These are phyloP conservation scores for Nothophaeocryptopus gaeumannii DNA, from an alignment of 2,329 filamentous ascomycete genomes.

Conservation along the genomic window DNA sequence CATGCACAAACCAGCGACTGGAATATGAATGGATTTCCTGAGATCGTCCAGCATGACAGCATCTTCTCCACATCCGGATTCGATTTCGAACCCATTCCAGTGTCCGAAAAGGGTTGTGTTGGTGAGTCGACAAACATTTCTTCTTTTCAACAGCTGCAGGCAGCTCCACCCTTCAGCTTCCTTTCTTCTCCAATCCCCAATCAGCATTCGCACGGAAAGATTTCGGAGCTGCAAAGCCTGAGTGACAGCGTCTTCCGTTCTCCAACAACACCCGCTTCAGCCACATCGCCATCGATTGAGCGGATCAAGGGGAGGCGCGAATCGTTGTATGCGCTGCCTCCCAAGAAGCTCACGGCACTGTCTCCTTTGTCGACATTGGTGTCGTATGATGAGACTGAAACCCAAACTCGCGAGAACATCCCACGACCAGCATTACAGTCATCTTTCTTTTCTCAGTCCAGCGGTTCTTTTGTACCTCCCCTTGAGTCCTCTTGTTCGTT, in stretches of 20 bases:
- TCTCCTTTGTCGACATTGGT: too few species aligned
- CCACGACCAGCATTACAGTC: constrained; percentile 11
- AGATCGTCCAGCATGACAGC: constrained; percentile 59
- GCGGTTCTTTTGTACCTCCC: constrained; percentile 36
- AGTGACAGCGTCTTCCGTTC: constrained; percentile 26
- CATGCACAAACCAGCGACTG: constrained; percentile 60
- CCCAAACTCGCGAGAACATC: too few species aligned
- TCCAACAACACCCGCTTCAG: constrained; percentile 29
- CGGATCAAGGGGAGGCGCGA: constrained; percentile 21
- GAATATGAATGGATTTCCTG: constrained; percentile 57
- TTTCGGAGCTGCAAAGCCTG: constrained; percentile 7
- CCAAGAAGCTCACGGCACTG: too few species aligned
- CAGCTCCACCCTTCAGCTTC: constrained; percentile 22
- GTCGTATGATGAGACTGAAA: too few species aligned
- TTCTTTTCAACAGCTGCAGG: constrained; percentile 32
- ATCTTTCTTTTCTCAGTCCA: constrained; percentile 38
- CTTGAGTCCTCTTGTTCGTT: constrained; percentile 44
- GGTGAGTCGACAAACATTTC: constrained; percentile 47
- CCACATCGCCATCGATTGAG: constrained; percentile 26
- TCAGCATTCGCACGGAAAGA: background rate
- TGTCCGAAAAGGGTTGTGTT: constrained; percentile 48
- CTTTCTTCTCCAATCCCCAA: constrained; percentile 1
- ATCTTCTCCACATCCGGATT: constrained; percentile 58
- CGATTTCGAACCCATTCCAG: constrained; percentile 50
- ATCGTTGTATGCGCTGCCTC: too few species aligned